These are phyloP conservation scores for Serendipita sp. DNA, from an alignment of 768 basidiomycete species.

Conservation along the genomic window DNA sequence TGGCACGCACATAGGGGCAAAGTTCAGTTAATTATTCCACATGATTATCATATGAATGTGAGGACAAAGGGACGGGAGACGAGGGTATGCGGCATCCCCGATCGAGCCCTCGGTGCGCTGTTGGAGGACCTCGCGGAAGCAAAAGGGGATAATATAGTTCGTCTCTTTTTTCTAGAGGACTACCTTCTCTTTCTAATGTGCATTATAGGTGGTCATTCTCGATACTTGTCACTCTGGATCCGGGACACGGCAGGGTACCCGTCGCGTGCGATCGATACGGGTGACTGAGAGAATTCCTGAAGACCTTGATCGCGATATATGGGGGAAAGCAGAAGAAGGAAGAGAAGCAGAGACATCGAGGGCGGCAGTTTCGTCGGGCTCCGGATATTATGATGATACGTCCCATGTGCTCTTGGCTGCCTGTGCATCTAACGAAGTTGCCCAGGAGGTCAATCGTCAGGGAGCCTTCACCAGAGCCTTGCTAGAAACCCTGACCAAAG, in stretches of 20 bases:
- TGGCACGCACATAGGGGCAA: constrained; percentile 20
- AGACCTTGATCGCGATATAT: constrained; percentile 35
- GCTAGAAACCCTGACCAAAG: constrained; percentile 28
- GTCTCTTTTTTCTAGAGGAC: constrained; percentile 9
- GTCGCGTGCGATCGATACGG: not conserved
- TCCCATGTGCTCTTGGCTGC: constrained; percentile 44
- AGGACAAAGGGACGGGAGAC: constrained; percentile 12
- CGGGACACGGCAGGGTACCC: constrained; percentile 17
- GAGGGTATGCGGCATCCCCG: constrained; percentile 31
- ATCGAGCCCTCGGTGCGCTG: constrained; percentile 48
- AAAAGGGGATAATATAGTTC: constrained; percentile 53
- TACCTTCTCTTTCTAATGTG: not conserved
- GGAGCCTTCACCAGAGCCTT: constrained; percentile 47
- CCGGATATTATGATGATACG: constrained; percentile 29
- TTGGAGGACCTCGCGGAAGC: constrained; percentile 35
- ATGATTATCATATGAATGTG: constrained; percentile 17
- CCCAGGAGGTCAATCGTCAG: constrained; percentile 45
- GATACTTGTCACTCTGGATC: constrained; percentile 47
- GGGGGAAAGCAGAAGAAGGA: constrained; percentile 24
- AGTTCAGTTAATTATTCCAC: constrained; percentile 25
- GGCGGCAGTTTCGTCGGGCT: constrained; percentile 24
- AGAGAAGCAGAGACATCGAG: too few species aligned
- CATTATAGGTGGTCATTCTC: constrained; percentile 37
- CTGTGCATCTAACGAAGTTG: constrained; percentile 37
- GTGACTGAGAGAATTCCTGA: constrained; percentile 17